Conservation (phyloP, 2,329 filamentous ascomycete genomes). For the Colletotrichum tabaci region DNA sequence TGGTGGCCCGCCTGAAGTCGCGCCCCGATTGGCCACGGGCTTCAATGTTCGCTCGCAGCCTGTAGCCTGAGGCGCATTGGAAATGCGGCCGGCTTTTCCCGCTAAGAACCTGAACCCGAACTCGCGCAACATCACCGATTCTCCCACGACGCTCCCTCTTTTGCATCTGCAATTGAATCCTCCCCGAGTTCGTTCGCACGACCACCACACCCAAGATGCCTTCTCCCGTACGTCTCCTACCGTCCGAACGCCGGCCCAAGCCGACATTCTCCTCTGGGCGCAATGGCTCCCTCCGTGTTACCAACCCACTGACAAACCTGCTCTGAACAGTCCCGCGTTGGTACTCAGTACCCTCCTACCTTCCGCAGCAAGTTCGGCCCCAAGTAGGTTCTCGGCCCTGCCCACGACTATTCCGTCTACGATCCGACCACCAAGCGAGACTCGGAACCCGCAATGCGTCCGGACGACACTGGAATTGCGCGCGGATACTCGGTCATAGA, state of each 20-base stretch:
- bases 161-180: slow-evolving; percentile 55
- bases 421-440: background rate
- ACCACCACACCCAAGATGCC: slow-evolving; percentile 57
- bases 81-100: slow-evolving; percentile 45
- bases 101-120: slow-evolving; percentile 25
- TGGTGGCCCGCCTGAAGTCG: background rate
- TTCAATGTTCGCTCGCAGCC: slow-evolving; percentile 25
- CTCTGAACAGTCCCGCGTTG: slow-evolving; percentile 19
- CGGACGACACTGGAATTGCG: background rate
- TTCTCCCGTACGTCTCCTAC: slow-evolving; percentile 53
- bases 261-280: background rate
- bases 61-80: slow-evolving; percentile 42
- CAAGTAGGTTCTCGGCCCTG: slow-evolving; percentile 64
- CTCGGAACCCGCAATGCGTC: background rate
- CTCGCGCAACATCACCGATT: slow-evolving; percentile 43
- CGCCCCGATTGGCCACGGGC: slow-evolving; percentile 30
- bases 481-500: background rate
- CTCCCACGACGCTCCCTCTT: slow-evolving; percentile 36
- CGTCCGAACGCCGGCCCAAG: background rate
- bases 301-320: slow-evolving; percentile 9
- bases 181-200: slow-evolving; percentile 47
- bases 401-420: background rate
- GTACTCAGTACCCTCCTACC: slow-evolving; percentile 36
- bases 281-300: background rate
- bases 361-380: slow-evolving; percentile 71